phyloP scores from a whole-genome alignment of 768 basidiomycete species.

The Naganishia vaughanmartiniae region DNA sequence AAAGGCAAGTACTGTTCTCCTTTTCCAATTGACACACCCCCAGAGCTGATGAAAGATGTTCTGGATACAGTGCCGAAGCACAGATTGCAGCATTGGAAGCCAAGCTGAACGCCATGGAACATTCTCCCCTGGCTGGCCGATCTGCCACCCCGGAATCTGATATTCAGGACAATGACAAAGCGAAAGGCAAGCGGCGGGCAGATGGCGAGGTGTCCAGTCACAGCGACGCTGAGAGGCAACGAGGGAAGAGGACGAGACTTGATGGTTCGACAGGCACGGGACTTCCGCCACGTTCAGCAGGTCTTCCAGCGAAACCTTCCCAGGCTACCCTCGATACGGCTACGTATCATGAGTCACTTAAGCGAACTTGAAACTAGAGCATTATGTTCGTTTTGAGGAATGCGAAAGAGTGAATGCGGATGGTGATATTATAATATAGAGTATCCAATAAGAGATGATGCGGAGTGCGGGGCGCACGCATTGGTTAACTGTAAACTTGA shows the following conservation, averaged over 20 bases:
- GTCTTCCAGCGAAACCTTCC: constrained; percentile 4
- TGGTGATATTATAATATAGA: background rate
- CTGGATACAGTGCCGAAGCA: constrained; percentile 63
- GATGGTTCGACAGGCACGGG: background rate
- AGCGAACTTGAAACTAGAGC: background rate
- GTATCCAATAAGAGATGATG: no score
- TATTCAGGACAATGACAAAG: background rate
- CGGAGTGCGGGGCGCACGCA: no score
- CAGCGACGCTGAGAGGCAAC: background rate
- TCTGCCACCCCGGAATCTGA: constrained; percentile 16
- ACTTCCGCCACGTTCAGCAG: constrained; percentile 4
- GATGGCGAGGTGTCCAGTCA: background rate
- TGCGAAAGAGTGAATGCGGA: background rate
- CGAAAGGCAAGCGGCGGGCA: constrained; percentile 3
- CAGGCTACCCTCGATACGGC: constrained; percentile 11
- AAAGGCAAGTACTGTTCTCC: constrained; percentile 55
- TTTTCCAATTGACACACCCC: constrained; percentile 3
- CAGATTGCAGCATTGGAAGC: constrained; percentile 97
- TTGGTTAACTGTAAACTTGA: no score
- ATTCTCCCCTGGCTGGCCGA: constrained; percentile 23
- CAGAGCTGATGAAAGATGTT: background rate
- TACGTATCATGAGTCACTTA: background rate
- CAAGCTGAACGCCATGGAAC: constrained; percentile 73
- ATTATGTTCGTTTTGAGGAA: background rate
- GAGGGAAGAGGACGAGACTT: background rate